These are phyloP conservation scores for Glycine tomentella DNA, from an alignment of 306 rosid species.

Conservation along the genomic window DNA sequence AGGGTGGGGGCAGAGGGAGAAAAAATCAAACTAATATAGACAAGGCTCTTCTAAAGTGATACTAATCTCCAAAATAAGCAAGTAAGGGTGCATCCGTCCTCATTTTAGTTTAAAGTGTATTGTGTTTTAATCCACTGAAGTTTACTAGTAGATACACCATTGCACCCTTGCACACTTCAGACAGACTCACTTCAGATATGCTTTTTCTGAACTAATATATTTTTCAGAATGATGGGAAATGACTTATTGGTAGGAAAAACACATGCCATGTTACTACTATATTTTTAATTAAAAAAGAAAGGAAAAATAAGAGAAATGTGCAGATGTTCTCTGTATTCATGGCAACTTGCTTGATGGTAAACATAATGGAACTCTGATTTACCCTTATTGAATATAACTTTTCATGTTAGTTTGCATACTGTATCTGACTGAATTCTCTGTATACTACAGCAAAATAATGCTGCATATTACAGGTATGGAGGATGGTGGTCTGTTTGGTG, in stretches of 20 bases:
- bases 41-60: not conserved
- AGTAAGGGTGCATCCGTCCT: not conserved
- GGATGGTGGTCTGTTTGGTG: slow-evolving; percentile 84
- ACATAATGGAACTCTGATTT: slow-evolving; percentile 11
- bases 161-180: not conserved
- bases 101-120: not conserved
- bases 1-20: not conserved
- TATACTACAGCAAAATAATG: slow-evolving; percentile 53
- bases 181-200: not conserved
- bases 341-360: slow-evolving; percentile 18
- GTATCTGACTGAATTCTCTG: slow-evolving; percentile 43
- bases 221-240: slow-evolving; percentile 28
- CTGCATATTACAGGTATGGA: slow-evolving; percentile 60
- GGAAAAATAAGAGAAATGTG: slow-evolving; percentile 11
- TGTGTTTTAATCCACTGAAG: not conserved
- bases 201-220: not conserved
- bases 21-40: slow-evolving; percentile 17
- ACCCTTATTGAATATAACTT: slow-evolving; percentile 22
- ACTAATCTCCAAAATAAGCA: not conserved
- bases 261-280: not conserved
- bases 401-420: slow-evolving; percentile 22
- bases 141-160: slow-evolving; percentile 2
- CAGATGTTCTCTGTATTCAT: slow-evolving; percentile 5
- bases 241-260: slow-evolving; percentile 2
- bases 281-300: slow-evolving; percentile 1